These are phyloP conservation scores for Biscutella laevigata DNA, from an alignment of 441 rosid genomes.

Conservation along the genomic window DNA sequence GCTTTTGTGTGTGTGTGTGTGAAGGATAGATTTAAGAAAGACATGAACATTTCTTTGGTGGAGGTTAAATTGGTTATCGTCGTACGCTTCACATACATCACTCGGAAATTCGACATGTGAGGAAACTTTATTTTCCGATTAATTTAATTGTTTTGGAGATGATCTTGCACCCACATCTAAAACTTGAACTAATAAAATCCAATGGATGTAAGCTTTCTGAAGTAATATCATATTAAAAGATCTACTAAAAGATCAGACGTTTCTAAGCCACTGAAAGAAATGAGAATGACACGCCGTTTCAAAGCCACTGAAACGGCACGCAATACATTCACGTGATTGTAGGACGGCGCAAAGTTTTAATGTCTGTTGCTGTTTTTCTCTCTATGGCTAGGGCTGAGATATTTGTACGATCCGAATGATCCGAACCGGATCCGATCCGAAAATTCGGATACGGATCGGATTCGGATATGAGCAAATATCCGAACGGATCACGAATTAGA, in stretches of 20 bases:
- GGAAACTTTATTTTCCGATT: background rate
- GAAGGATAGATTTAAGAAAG: background rate
- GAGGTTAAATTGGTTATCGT: conserved; percentile 13
- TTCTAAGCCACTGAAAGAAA: too few relatives aligned
- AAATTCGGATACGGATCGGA: too few relatives aligned
- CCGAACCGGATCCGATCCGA: too few relatives aligned
- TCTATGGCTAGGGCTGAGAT: too few relatives aligned
- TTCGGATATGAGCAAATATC: too few relatives aligned
- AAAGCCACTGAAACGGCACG: background rate
- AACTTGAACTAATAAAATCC: too few relatives aligned
- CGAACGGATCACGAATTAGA: too few relatives aligned
- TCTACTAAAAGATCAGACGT: too few relatives aligned
- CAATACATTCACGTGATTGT: background rate
- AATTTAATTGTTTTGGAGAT: background rate
- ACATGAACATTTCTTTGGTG: background rate
- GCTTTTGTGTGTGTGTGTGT: background rate
- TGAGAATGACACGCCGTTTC: conserved; percentile 9
- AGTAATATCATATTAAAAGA: too few relatives aligned
- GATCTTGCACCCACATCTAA: background rate
- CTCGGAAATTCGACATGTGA: background rate
- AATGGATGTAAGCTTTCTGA: too few relatives aligned
- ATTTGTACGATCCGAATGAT: too few relatives aligned
- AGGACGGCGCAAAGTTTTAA: background rate
- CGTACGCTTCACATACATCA: conserved; percentile 1
- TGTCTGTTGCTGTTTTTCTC: background rate